phyloP scores from a whole-genome alignment of 1,284 basidiomycete species.

The Ceratobasidium sp. region DNA sequence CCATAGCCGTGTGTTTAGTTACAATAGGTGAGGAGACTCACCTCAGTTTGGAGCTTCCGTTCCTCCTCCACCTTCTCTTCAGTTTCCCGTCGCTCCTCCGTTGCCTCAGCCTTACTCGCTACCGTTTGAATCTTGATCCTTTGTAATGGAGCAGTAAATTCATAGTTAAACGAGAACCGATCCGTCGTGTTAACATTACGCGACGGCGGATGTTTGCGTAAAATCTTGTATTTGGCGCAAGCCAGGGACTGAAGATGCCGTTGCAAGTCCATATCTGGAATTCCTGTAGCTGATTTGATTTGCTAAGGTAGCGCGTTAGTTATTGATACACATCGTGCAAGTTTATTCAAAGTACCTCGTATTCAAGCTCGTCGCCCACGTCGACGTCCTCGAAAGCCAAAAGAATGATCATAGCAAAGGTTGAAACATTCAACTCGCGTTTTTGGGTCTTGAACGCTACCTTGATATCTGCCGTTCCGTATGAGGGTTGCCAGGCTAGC shows the following conservation, averaged over 20 bases:
- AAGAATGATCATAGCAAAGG: constrained; percentile 90
- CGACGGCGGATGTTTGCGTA: constrained; percentile 92
- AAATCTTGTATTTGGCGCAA: constrained; percentile 95
- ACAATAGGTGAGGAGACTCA: constrained; percentile 53
- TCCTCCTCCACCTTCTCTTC: constrained; percentile 94
- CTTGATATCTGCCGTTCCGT: constrained; percentile 92
- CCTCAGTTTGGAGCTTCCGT: constrained; percentile 90
- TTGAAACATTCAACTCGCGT: constrained; percentile 95
- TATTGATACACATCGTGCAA: constrained; percentile 36
- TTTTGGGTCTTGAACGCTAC: constrained; percentile 83
- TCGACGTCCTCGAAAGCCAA: constrained; percentile 85
- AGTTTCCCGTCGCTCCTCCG: constrained; percentile 92
- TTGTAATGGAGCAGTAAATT: constrained; percentile 85
- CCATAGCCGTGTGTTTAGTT: no score
- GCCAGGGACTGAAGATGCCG: constrained; percentile 96
- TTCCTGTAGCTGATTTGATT: constrained; percentile 71
- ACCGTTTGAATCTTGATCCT: constrained; percentile 96
- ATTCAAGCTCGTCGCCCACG: constrained; percentile 79
- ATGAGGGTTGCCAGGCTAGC: constrained; percentile 93
- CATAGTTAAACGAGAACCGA: constrained; percentile 89
- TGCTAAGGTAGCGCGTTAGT: constrained; percentile 57
- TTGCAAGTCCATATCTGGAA: constrained; percentile 85
- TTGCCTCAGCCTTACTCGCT: constrained; percentile 86
- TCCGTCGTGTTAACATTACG: constrained; percentile 84
- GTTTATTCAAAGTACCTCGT: constrained; percentile 66